Evolutionary conservation across 2,329 filamentous ascomycete species (phyloP), one percentile per base, ranked within the genome.

Genomic region (Botrytis fragariae): DNA sequence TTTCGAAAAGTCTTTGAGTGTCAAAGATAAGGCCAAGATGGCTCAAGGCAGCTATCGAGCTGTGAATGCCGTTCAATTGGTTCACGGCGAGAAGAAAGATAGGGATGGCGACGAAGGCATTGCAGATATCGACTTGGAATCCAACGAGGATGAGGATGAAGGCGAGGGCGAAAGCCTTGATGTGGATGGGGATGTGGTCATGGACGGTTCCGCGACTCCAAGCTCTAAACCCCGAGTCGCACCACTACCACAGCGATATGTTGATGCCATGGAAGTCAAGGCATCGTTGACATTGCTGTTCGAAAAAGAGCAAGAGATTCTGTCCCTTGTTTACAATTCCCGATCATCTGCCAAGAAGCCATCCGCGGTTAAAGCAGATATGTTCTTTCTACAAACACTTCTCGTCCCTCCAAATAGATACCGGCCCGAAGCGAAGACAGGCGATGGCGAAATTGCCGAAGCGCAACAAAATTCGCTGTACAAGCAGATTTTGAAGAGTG

Each of bases 371-470:
- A 90, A 85, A 3, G 89, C 93, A 1, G 93, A 97, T 77, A 97
- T 98, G 91, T 98, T 99, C 84, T 99, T 99, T 83, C 86, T 98
- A 73, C 91, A 92, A 73, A 91, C 90, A 51, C 85, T 99, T 70
- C 86, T 98, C 22, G 94, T 99, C 0, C 94, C 97, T 2, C 96
- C 96, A 3, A 99, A 97, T 81, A 92, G 91, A 78, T 99, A 92
- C 82, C 91, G 96, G 59, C 95, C 96, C 20, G 94, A 97, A 81
- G 93, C 94, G 16, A 88, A 90, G 74, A 95, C 93, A 44, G 93
- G 94, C 62, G 89, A 92, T 51, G 90, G 92, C 61, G 90, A 94
- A 72, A 92, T 98, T 76, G 89, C 94, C 39, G 96, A 99, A 82
- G 92, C 93, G 4, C 90, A 94, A 78, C 93, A 97, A 81, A 99